Conservation (phyloP, 768 basidiomycete genomes). For the Kondoa malvinella region DNA sequence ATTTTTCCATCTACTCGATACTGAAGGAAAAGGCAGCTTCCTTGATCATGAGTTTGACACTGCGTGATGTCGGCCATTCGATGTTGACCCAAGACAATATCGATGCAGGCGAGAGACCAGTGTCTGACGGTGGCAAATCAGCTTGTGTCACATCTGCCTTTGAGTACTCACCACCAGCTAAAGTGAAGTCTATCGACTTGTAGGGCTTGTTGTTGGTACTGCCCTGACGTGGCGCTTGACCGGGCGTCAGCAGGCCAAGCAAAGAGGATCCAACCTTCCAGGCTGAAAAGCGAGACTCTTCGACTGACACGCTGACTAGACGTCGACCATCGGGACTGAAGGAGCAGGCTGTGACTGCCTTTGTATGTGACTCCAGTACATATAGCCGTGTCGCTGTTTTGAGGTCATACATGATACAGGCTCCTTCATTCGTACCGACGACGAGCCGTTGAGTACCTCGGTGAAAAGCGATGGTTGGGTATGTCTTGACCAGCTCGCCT, state of each 20-base stretch:
- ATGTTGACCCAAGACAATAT: constrained; percentile 58
- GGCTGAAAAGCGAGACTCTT: constrained; percentile 64
- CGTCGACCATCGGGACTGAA: constrained; percentile 89
- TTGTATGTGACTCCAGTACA: constrained; percentile 70
- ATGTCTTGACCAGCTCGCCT: constrained; percentile 87
- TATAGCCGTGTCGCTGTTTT: constrained; percentile 90
- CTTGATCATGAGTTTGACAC: constrained; percentile 62
- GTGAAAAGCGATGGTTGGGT: constrained; percentile 83
- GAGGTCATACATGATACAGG: constrained; percentile 86
- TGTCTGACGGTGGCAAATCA: background rate
- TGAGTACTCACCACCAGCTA: constrained; percentile 69
- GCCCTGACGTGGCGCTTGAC: constrained; percentile 79
- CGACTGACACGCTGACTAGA: constrained; percentile 68
- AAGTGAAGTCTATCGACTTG: constrained; percentile 69
- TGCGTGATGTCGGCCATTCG: constrained; percentile 70
- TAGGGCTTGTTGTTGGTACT: constrained; percentile 58
- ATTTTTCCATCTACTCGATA: constrained; percentile 16
- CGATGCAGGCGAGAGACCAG: constrained; percentile 40
- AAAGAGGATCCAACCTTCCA: constrained; percentile 94
- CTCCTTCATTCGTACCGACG: constrained; percentile 86
- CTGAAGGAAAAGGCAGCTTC: constrained; percentile 73
- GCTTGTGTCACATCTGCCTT: too few relatives aligned
- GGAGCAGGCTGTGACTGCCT: constrained; percentile 60
- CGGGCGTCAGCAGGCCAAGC: constrained; percentile 61
- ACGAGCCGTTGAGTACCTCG: constrained; percentile 68